Conservation (phyloP, 306 rosid species). For the Leucaena leucocephala region DNA sequence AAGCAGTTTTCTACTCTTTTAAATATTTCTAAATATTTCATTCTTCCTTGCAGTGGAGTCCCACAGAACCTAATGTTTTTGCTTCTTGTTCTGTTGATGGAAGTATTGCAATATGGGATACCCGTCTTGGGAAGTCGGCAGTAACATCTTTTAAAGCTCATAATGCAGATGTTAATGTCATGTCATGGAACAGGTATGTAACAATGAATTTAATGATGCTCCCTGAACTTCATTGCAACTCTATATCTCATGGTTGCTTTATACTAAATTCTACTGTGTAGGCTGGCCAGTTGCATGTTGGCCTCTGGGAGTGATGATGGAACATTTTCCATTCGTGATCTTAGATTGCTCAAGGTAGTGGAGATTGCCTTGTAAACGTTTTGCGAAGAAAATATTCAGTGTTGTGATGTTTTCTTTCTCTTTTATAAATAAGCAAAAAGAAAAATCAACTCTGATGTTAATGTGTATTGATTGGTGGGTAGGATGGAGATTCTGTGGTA, state of each 20-base stretch:
- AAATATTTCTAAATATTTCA: slow-evolving; percentile 27
- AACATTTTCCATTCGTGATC: slow-evolving; percentile 90
- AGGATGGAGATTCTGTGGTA: slow-evolving; percentile 83
- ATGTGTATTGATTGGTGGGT: slow-evolving; percentile 35
- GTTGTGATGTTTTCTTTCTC: neutral
- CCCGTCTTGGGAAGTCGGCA: slow-evolving; percentile 69
- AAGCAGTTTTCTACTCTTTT: slow-evolving; percentile 9
- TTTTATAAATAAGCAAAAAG: neutral
- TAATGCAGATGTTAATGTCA: slow-evolving; percentile 90
- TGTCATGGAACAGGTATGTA: slow-evolving; percentile 91
- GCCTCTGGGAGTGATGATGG: slow-evolving; percentile 99
- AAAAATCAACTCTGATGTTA: slow-evolving; percentile 24
- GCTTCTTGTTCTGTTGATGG: slow-evolving; percentile 93
- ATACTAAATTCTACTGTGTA: slow-evolving; percentile 33
- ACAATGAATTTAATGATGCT: slow-evolving; percentile 15
- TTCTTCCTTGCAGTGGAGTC: slow-evolving; percentile 86
- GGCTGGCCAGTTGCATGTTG: slow-evolving; percentile 88
- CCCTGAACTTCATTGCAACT: neutral
- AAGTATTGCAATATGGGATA: slow-evolving; percentile 85
- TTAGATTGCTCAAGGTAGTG: slow-evolving; percentile 69
- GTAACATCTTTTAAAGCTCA: slow-evolving; percentile 72
- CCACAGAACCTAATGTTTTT: slow-evolving; percentile 72
- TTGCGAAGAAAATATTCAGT: neutral
- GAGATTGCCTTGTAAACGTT: neutral
- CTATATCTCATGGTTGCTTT: slow-evolving; percentile 14